Percentiles rank a stretch among this genome's conserved stretches.
Conservation (phyloP, 176 grass and related monocot genomes). For the Oryza nivara region DNA sequence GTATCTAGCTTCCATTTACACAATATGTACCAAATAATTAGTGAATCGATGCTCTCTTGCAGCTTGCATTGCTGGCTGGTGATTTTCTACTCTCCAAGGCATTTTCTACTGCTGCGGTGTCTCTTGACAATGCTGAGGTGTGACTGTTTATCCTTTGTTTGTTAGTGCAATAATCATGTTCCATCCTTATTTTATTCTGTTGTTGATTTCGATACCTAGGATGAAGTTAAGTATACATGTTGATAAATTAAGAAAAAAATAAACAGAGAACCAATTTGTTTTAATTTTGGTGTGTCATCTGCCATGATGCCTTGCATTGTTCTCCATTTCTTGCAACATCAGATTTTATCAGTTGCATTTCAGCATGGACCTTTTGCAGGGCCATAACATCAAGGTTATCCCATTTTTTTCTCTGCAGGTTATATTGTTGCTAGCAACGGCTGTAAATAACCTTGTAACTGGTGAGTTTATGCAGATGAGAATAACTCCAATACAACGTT, state of each 20-base stretch:
- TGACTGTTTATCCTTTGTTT: conserved; percentile 1
- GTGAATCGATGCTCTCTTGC: conserved; percentile 41
- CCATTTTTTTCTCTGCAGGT: conserved; percentile 47
- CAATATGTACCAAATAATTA: neutral
- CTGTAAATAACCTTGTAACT: conserved; percentile 73
- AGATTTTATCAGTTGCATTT: conserved; percentile 15
- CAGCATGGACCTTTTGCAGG: neutral
- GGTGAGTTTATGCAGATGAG: conserved; percentile 89
- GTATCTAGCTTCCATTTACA: neutral
- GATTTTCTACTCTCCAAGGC: conserved; percentile 88
- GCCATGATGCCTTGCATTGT: neutral
- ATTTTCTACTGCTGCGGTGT: conserved; percentile 60
- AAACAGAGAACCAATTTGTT: neutral
- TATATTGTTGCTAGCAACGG: conserved; percentile 68
- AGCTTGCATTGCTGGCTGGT: conserved; percentile 84
- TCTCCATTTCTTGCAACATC: conserved; percentile 8
- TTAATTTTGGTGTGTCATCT: conserved; percentile 1
- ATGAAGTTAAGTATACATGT: conserved; percentile 3
- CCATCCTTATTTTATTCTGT: neutral
- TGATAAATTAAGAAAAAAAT: neutral
- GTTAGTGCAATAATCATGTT: neutral
- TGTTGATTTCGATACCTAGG: neutral
- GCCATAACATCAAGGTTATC: conserved; percentile 1
- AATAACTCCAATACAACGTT: conserved; percentile 61
- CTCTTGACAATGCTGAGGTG: conserved; percentile 70